Conservation (phyloP, 1,284 basidiomycete species). For the Rhizoctonia solani region DNA sequence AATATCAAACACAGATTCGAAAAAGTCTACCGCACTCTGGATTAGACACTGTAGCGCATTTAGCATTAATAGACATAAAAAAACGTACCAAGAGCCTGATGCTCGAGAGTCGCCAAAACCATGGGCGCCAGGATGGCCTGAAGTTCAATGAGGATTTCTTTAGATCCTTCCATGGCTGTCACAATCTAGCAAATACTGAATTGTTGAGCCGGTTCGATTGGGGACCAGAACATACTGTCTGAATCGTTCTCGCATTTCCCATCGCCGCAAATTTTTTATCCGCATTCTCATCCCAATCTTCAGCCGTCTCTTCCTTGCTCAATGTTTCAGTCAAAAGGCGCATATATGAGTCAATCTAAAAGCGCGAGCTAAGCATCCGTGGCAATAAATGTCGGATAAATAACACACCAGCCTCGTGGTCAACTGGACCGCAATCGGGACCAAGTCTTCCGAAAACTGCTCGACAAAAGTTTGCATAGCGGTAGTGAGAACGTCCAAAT, state of each 20-base stretch:
- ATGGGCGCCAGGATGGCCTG: constrained; percentile 82
- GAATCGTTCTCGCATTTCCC: constrained; percentile 81
- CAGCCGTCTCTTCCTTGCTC: constrained; percentile 52
- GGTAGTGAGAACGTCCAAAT: constrained; percentile 81
- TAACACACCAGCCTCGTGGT: constrained; percentile 73
- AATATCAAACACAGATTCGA: constrained; percentile 87
- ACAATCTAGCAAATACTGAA: constrained; percentile 54
- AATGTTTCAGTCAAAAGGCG: constrained; percentile 72
- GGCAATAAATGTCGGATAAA: not conserved
- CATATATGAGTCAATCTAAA: constrained; percentile 78
- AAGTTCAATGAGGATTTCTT: constrained; percentile 77
- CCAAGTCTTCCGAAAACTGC: constrained; percentile 79
- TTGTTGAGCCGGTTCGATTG: not conserved
- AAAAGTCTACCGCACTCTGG: constrained; percentile 61
- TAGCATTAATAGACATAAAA: constrained; percentile 43
- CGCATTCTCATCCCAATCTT: constrained; percentile 65
- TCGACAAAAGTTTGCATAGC: constrained; percentile 87
- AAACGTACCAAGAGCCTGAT: constrained; percentile 71
- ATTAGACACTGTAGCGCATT: not conserved
- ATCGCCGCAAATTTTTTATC: constrained; percentile 85
- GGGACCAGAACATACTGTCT: constrained; percentile 56
- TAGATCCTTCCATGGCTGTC: constrained; percentile 69
- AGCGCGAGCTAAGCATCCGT: not conserved
- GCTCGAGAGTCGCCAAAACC: constrained; percentile 75
- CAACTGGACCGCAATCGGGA: constrained; percentile 85